Percentiles rank a stretch among this genome's conserved stretches.
phyloP scores from a whole-genome alignment of 2,329 filamentous ascomycete species.

The Cryphonectria naterciae region DNA sequence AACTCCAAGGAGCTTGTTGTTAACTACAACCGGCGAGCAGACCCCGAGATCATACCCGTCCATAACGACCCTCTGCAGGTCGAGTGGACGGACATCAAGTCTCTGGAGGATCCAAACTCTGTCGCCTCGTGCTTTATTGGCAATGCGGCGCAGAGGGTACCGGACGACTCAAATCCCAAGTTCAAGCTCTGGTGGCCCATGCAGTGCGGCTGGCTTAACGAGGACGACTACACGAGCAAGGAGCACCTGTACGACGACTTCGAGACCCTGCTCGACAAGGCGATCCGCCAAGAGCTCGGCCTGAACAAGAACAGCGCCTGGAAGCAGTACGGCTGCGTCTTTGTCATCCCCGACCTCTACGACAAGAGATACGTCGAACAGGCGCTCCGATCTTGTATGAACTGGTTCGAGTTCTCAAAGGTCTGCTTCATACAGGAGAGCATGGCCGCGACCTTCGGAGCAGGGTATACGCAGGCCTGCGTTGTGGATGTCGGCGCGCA shows the following conservation, averaged over 20 bases:
- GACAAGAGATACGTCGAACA: slow-evolving; percentile 91
- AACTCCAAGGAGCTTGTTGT: slow-evolving; percentile 95
- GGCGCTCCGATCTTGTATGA: slow-evolving; percentile 82
- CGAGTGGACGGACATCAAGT: slow-evolving; percentile 87
- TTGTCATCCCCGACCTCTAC: slow-evolving; percentile 95
- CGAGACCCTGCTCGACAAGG: slow-evolving; percentile 82
- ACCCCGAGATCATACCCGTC: slow-evolving; percentile 84
- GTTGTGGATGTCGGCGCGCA: slow-evolving; percentile 96
- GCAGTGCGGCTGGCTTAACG: slow-evolving; percentile 84
- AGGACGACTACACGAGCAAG: slow-evolving; percentile 81
- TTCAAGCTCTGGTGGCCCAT: slow-evolving; percentile 96
- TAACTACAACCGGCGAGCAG: slow-evolving; percentile 87
- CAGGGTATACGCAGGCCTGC: slow-evolving; percentile 90
- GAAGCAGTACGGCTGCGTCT: slow-evolving; percentile 92
- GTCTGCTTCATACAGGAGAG: slow-evolving; percentile 97
- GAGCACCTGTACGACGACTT: slow-evolving; percentile 86
- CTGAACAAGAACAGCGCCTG: slow-evolving; percentile 78
- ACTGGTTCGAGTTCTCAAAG: slow-evolving; percentile 85
- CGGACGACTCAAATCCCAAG: slow-evolving; percentile 84
- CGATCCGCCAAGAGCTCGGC: slow-evolving; percentile 82
- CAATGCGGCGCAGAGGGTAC: slow-evolving; percentile 79
- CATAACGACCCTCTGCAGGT: slow-evolving; percentile 94
- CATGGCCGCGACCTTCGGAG: slow-evolving; percentile 90
- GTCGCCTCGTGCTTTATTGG: slow-evolving; percentile 74
- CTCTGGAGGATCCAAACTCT: slow-evolving; percentile 66